phyloP scores from a whole-genome alignment of 495 filamentous ascomycete genomes.

The Penicillium bialowiezense region DNA sequence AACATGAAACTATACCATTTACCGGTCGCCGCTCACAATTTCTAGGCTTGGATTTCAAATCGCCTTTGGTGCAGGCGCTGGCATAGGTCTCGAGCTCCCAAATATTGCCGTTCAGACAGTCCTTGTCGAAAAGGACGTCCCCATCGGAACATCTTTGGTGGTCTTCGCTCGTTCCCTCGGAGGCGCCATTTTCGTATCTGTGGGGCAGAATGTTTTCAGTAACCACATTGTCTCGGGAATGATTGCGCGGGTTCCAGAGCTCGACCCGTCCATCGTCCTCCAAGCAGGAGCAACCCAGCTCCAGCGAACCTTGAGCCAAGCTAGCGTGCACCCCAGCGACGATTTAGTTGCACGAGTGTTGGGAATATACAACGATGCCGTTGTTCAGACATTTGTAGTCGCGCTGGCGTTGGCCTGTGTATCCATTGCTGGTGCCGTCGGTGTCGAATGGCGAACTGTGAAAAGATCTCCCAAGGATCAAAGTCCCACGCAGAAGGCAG shows the following conservation, averaged over 20 bases:
- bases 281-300: too few species aligned
- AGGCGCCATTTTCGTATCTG: slow-evolving; percentile 36
- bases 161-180: slow-evolving; percentile 40
- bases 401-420: slow-evolving; percentile 47
- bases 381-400: slow-evolving; percentile 47
- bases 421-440: slow-evolving; percentile 20
- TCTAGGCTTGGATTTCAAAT: slow-evolving; percentile 35
- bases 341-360: slow-evolving; percentile 23
- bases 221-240: slow-evolving; percentile 5
- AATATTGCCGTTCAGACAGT: slow-evolving; percentile 39
- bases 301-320: too few species aligned
- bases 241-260: too few species aligned
- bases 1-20: too few species aligned
- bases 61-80: slow-evolving; percentile 36
- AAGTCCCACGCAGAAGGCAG: too few species aligned
- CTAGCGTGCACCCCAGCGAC: too few species aligned
- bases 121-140: slow-evolving; percentile 29
- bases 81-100: slow-evolving; percentile 32
- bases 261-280: too few species aligned
- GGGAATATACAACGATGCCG: slow-evolving; percentile 52
- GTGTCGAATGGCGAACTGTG: too few species aligned
- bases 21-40: too few species aligned
- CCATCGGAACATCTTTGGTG: slow-evolving; percentile 37
- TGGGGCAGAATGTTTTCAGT: slow-evolving; percentile 32
- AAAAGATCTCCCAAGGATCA: too few species aligned